Evolutionary conservation across 2,329 filamentous ascomycete species (phyloP).

Genomic region (Aspergillus niger): DNA sequence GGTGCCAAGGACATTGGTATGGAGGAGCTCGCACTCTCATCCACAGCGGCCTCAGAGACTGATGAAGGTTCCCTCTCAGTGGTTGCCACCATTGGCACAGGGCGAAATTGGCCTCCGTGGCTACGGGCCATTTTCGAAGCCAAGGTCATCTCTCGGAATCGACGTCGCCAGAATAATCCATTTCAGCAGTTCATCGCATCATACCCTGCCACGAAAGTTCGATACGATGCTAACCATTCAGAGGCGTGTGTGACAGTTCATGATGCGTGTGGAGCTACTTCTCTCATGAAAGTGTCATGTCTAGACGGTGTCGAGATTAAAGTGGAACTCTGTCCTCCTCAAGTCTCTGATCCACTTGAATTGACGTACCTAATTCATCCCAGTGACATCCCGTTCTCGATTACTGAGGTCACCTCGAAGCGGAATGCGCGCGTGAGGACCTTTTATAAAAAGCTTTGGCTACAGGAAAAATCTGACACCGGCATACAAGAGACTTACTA

Average conservation of each 20-base stretch:
- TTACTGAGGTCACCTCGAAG: slow-evolving; percentile 87
- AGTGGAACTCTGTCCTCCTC: slow-evolving; percentile 10
- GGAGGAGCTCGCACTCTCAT: slow-evolving; percentile 13
- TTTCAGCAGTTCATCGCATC: slow-evolving; percentile 12
- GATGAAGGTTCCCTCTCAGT: slow-evolving; percentile 8
- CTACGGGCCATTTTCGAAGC: slow-evolving; percentile 15
- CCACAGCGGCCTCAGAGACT: slow-evolving; percentile 15
- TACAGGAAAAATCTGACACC: slow-evolving; percentile 67
- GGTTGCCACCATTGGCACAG: background rate
- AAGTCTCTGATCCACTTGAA: slow-evolving; percentile 58
- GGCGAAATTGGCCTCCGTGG: slow-evolving; percentile 12
- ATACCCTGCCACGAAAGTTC: slow-evolving; percentile 2
- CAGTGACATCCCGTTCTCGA: slow-evolving; percentile 85
- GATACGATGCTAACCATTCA: slow-evolving; percentile 3
- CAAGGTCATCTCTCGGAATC: slow-evolving; percentile 8
- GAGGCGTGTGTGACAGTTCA: slow-evolving; percentile 8
- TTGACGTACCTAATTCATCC: slow-evolving; percentile 87
- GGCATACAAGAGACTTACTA: slow-evolving; percentile 78
- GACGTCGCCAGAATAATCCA: slow-evolving; percentile 15
- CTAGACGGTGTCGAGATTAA: slow-evolving; percentile 14
- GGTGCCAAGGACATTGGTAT: slow-evolving; percentile 7
- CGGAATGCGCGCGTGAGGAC: slow-evolving; percentile 96
- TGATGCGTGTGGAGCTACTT: background rate
- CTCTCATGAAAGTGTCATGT: slow-evolving; percentile 10
- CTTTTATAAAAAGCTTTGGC: slow-evolving; percentile 97